Percentiles rank a stretch among this genome's conserved stretches.
These are phyloP conservation scores for Lentinus brumalis DNA, from an alignment of 768 basidiomycete species.

Conservation along the genomic window DNA sequence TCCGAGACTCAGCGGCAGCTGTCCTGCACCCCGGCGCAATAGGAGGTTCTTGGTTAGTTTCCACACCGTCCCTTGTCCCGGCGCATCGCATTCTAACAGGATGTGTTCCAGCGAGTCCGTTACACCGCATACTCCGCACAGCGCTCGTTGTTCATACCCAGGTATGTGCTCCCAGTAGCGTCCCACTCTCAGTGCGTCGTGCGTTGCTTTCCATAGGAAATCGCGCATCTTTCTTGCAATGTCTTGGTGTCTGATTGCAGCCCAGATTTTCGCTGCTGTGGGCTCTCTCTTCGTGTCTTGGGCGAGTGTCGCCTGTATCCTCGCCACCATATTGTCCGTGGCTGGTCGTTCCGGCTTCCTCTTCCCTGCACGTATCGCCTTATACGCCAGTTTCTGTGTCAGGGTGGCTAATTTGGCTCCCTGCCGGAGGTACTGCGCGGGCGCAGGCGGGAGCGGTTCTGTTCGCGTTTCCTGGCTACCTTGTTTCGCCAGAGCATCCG, in stretches of 20 bases:
- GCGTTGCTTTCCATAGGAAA: slow-evolving; percentile 7
- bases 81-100: background rate
- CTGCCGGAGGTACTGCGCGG: no score
- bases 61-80: background rate
- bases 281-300: background rate
- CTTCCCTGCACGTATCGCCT: no score
- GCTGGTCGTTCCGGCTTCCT: no score
- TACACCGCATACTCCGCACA: background rate
- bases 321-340: no score
- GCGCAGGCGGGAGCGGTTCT: no score
- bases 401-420: no score
- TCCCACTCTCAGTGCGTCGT: background rate
- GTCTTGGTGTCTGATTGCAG: background rate
- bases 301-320: no score
- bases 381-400: no score
- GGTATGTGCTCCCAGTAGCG: slow-evolving; percentile 5
- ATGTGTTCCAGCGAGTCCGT: slow-evolving; percentile 7
- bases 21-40: background rate
- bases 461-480: no score
- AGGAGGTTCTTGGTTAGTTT: background rate
- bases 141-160: background rate
- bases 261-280: background rate
- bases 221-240: background rate
- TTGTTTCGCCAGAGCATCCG: no score
- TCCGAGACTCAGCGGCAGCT: background rate